Conservation (phyloP, 441 rosid species). For the Arabidopsis lyrata region DNA sequence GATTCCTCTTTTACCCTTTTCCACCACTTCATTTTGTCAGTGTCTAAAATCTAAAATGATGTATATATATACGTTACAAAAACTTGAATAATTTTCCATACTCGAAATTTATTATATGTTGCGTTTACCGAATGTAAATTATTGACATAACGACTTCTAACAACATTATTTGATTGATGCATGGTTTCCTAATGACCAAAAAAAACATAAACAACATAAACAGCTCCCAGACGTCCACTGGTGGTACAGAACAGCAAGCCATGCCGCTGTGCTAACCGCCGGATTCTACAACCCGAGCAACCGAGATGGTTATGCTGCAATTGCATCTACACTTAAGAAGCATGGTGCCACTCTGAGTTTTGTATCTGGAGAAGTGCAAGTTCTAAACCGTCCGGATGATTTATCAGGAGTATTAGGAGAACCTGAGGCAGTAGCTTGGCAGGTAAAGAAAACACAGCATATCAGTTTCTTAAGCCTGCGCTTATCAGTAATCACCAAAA, state of each 20-base stretch:
- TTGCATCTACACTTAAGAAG: constrained; percentile 73
- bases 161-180: not conserved
- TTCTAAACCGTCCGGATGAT: constrained; percentile 68
- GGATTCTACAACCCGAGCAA: constrained; percentile 95
- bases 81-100: not conserved
- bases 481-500: constrained; percentile 32
- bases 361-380: constrained; percentile 62
- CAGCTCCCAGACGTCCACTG: constrained; percentile 96
- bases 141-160: not conserved
- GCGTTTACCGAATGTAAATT: not conserved
- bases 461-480: constrained; percentile 3
- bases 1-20: not conserved
- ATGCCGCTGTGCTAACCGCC: constrained; percentile 95
- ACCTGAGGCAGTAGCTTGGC: constrained; percentile 89
- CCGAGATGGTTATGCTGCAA: constrained; percentile 88
- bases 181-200: not conserved
- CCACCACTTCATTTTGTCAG: not conserved
- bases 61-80: not conserved
- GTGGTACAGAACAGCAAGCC: constrained; percentile 98
- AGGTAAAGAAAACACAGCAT: constrained; percentile 54
- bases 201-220: too few relatives aligned
- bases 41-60: not conserved
- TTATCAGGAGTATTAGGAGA: constrained; percentile 64
- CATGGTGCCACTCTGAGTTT: constrained; percentile 76
- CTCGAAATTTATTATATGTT: not conserved